These are phyloP conservation scores for Diutina neorugosa DNA, from an alignment of 1,139 yeast genomes.

Conservation along the genomic window DNA sequence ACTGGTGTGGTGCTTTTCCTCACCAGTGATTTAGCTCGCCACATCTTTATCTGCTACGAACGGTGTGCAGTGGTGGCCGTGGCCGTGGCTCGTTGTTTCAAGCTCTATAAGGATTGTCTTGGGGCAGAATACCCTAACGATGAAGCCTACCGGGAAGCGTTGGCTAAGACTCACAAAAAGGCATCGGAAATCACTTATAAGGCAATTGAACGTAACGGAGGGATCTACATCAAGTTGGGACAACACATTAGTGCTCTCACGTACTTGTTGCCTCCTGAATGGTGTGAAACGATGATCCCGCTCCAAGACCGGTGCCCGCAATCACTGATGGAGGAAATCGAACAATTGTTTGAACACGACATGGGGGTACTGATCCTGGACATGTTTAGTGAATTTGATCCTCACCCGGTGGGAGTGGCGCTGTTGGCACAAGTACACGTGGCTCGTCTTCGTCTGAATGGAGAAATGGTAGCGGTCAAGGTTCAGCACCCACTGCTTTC, in stretches of 20 bases:
- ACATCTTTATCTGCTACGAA: slow-evolving; percentile 28
- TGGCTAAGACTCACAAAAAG: slow-evolving; percentile 46
- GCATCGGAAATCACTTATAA: slow-evolving; percentile 72
- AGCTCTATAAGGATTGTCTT: slow-evolving; percentile 49
- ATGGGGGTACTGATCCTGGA: slow-evolving; percentile 54
- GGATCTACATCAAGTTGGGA: slow-evolving; percentile 86
- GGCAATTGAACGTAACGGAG: slow-evolving; percentile 82
- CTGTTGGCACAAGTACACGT: slow-evolving; percentile 91
- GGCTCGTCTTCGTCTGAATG: slow-evolving; percentile 49
- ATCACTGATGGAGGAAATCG: slow-evolving; percentile 60
- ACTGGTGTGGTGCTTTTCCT: slow-evolving; percentile 18
- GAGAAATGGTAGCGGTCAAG: slow-evolving; percentile 81
- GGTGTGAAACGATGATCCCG: slow-evolving; percentile 94
- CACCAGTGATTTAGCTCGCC: slow-evolving; percentile 24
- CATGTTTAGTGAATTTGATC: slow-evolving; percentile 53
- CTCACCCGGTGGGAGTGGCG: slow-evolving; percentile 84
- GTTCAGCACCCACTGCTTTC: slow-evolving; percentile 85
- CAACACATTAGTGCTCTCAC: slow-evolving; percentile 91
- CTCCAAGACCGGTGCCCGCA: slow-evolving; percentile 85
- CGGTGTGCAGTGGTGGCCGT: slow-evolving; percentile 52
- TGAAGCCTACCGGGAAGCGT: slow-evolving; percentile 39
- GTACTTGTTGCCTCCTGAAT: slow-evolving; percentile 78
- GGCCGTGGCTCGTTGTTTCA: slow-evolving; percentile 54
- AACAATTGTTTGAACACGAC: slow-evolving; percentile 54
- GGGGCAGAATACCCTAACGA: slow-evolving; percentile 30